Evolutionary conservation across 1,139 yeast species (phyloP).

Genomic region (Zygoascus meyerae): DNA sequence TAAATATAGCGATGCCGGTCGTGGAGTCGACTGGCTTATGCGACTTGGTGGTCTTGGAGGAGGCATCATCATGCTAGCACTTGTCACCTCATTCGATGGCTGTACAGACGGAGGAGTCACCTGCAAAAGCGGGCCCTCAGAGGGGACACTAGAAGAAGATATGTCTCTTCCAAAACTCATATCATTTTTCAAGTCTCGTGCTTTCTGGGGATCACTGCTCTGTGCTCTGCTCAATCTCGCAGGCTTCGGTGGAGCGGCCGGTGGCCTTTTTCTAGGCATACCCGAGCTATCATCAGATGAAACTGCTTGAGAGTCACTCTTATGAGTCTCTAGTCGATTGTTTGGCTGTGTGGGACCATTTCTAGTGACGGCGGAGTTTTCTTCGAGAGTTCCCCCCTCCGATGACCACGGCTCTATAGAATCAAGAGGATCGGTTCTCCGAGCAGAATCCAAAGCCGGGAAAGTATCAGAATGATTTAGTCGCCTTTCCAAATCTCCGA

Average conservation of each 20-base stretch:
- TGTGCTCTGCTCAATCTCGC: constrained; percentile 10
- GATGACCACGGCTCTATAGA: not conserved
- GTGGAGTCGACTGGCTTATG: not conserved
- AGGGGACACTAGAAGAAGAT: too few species aligned
- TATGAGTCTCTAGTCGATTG: not conserved
- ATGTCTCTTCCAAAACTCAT: too few species aligned
- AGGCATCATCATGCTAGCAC: not conserved
- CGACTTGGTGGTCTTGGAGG: constrained; percentile 5
- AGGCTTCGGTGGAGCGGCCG: constrained; percentile 17
- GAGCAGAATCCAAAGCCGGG: constrained; percentile 11
- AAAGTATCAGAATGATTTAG: not conserved
- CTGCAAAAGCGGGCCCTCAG: too few species aligned
- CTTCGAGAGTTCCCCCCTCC: not conserved
- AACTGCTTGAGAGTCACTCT: not conserved
- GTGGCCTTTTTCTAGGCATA: constrained; percentile 10
- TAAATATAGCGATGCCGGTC: not conserved
- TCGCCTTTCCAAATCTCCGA: constrained; percentile 1
- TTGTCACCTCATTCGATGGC: too few species aligned
- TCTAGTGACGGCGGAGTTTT: not conserved
- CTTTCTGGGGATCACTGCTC: too few species aligned
- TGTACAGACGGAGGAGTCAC: too few species aligned
- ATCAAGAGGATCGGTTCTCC: not conserved
- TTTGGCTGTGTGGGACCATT: not conserved
- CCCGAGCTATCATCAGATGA: not conserved
- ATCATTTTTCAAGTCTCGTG: too few species aligned